Conservation (phyloP, 495 filamentous ascomycete genomes). For the Acidomyces sp. region DNA sequence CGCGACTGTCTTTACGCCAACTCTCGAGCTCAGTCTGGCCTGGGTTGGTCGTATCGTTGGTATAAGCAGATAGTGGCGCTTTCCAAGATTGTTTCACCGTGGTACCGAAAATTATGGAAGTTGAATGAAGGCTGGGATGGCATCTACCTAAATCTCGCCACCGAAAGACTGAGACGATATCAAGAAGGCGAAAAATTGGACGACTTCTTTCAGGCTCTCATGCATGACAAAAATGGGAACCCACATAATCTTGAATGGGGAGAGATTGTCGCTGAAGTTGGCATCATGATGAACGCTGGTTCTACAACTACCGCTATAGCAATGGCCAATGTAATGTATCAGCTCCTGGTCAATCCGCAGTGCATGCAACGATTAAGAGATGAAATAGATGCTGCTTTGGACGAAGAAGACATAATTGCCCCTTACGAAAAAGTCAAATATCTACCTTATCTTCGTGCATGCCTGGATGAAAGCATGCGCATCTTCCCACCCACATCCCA, state of each 20-base stretch:
- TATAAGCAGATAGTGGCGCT: slow-evolving; percentile 22
- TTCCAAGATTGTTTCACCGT: slow-evolving; percentile 4
- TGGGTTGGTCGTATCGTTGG: slow-evolving; percentile 39
- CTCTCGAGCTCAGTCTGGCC: slow-evolving; percentile 31
- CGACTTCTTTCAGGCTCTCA: slow-evolving; percentile 44
- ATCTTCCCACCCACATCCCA: slow-evolving; percentile 22
- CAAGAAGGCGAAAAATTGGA: slow-evolving; percentile 41
- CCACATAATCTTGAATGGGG: slow-evolving; percentile 25
- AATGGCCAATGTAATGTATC: slow-evolving; percentile 40
- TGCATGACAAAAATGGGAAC: slow-evolving; percentile 38
- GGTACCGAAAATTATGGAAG: slow-evolving; percentile 10
- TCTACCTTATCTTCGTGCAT: slow-evolving; percentile 28
- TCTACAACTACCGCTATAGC: slow-evolving; percentile 43
- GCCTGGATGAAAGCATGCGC: slow-evolving; percentile 29
- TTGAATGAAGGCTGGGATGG: slow-evolving; percentile 25
- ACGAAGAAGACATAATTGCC: slow-evolving; percentile 28
- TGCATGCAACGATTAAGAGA: slow-evolving; percentile 39
- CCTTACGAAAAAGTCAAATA: slow-evolving; percentile 35
- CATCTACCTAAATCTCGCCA: slow-evolving; percentile 21
- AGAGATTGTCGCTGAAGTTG: slow-evolving; percentile 24
- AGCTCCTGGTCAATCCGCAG: slow-evolving; percentile 41
- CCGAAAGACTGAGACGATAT: slow-evolving; percentile 23
- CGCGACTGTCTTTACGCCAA: slow-evolving; percentile 37
- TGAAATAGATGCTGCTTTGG: slow-evolving; percentile 39
- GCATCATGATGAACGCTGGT: slow-evolving; percentile 40